Percentiles rank a stretch among this genome's conserved stretches.
Evolutionary conservation across 129 eudicot genomes (phyloP).

Genomic region (Ambrosia artemisiifolia): DNA sequence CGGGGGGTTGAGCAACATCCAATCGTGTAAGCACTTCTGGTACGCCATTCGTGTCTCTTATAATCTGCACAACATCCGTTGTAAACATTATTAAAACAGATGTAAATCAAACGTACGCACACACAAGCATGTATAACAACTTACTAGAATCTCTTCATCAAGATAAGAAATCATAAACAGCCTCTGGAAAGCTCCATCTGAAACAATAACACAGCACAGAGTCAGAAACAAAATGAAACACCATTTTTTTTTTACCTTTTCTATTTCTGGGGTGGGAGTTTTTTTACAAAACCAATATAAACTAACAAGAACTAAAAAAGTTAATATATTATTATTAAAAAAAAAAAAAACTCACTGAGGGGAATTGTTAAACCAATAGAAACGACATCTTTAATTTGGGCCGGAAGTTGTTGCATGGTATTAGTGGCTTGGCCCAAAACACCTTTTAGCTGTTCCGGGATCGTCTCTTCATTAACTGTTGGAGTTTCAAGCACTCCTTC

Average conservation of each 20-base stretch:
- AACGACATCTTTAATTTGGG: conserved; percentile 53
- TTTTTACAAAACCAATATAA: conserved; percentile 7
- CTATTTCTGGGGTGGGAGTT: neutral
- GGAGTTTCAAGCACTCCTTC: conserved; percentile 74
- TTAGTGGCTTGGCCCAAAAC: conserved; percentile 68
- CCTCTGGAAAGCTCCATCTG: conserved; percentile 68
- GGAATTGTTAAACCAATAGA: conserved; percentile 68
- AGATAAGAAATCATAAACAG: conserved; percentile 89
- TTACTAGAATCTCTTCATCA: conserved; percentile 87
- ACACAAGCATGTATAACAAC: conserved; percentile 13
- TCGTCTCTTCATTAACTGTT: conserved; percentile 53
- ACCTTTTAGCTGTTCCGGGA: conserved; percentile 68
- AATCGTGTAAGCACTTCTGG: conserved; percentile 82
- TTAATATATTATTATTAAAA: neutral
- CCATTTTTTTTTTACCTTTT: neutral
- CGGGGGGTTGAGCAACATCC: conserved; percentile 38
- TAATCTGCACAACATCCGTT: conserved; percentile 42
- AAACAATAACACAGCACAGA: conserved; percentile 12
- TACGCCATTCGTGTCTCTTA: conserved; percentile 59
- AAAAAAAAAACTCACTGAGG: conserved; percentile 49
- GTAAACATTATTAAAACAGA: neutral
- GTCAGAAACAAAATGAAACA: neutral
- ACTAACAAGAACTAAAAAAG: neutral
- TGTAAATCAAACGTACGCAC: neutral
- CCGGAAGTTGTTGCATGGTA: conserved; percentile 80